Percentiles rank a stretch among this genome's conserved stretches.
These are phyloP conservation scores for Agapanthus africanus DNA, from an alignment of 106 monocot species.

Conservation along the genomic window DNA sequence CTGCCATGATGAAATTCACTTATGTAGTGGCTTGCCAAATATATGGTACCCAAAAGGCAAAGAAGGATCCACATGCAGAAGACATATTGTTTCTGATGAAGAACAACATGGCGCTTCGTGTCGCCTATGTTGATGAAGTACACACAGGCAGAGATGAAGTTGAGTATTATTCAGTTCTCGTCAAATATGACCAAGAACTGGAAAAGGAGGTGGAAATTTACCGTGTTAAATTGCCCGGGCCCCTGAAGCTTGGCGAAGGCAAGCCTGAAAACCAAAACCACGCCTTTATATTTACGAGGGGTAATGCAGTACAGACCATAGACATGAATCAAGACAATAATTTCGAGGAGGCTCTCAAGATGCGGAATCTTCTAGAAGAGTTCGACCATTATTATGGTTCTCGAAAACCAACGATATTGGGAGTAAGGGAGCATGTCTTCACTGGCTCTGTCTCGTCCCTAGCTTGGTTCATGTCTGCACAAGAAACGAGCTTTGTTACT, in stretches of 20 bases:
- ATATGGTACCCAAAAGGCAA: constrained; percentile 78
- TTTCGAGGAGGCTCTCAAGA: constrained; percentile 92
- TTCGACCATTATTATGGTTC: constrained; percentile 49
- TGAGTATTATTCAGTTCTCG: constrained; percentile 80
- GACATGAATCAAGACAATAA: constrained; percentile 98
- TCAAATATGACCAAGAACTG: constrained; percentile 76
- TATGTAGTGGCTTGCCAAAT: constrained; percentile 98
- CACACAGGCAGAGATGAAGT: constrained; percentile 32
- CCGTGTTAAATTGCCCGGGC: constrained; percentile 65
- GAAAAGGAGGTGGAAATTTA: constrained; percentile 81
- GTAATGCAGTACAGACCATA: constrained; percentile 92
- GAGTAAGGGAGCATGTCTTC: constrained; percentile 83
- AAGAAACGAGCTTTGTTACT: constrained; percentile 95
- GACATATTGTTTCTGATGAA: constrained; percentile 92
- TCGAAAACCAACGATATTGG: constrained; percentile 78
- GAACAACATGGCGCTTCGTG: constrained; percentile 78
- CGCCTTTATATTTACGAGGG: constrained; percentile 87
- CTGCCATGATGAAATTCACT: constrained; percentile 88
- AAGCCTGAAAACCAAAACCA: constrained; percentile 94
- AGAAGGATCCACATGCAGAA: constrained; percentile 66
- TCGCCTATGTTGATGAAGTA: constrained; percentile 88
- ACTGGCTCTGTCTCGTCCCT: constrained; percentile 93
- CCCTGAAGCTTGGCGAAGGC: constrained; percentile 83
- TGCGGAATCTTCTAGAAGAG: constrained; percentile 88
- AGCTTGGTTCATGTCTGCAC: constrained; percentile 95